Evolutionary conservation across 768 basidiomycete species (phyloP).

Genomic region (Imleria badia): DNA sequence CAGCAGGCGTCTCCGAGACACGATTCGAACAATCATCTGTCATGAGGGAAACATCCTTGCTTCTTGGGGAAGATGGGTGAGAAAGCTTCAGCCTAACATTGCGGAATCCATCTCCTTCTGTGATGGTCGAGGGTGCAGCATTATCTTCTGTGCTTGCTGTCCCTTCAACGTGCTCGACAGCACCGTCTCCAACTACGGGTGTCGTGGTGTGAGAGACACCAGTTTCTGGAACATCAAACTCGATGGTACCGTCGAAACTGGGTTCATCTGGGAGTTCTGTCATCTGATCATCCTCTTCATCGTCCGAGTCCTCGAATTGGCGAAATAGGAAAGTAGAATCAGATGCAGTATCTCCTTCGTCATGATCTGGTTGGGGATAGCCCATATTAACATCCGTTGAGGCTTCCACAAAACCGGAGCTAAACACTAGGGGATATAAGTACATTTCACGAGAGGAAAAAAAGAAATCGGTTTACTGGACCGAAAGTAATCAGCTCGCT

Average conservation of each 20-base stretch:
- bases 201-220: neutral
- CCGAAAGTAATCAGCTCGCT: conserved; percentile 75
- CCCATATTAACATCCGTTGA: conserved; percentile 33
- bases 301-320: conserved; percentile 51
- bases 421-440: conserved; percentile 57
- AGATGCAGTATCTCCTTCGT: conserved; percentile 48
- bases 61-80: conserved; percentile 43
- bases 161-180: conserved; percentile 1
- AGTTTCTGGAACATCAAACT: conserved; percentile 20
- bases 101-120: conserved; percentile 18
- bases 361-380: conserved; percentile 18
- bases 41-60: conserved; percentile 20
- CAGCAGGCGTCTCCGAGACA: neutral
- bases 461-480: conserved; percentile 47
- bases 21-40: conserved; percentile 8
- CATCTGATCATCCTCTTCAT: conserved; percentile 49
- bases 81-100: conserved; percentile 35
- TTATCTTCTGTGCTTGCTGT: neutral
- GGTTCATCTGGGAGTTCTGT: conserved; percentile 34
- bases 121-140: neutral
- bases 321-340: conserved; percentile 42
- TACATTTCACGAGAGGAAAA: neutral
- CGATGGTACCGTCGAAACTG: conserved; percentile 28
- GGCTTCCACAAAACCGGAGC: conserved; percentile 67
- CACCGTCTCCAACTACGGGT: conserved; percentile 5